Evolutionary conservation across 129 eudicot species (phyloP).

Genomic region (Mikania micrantha): DNA sequence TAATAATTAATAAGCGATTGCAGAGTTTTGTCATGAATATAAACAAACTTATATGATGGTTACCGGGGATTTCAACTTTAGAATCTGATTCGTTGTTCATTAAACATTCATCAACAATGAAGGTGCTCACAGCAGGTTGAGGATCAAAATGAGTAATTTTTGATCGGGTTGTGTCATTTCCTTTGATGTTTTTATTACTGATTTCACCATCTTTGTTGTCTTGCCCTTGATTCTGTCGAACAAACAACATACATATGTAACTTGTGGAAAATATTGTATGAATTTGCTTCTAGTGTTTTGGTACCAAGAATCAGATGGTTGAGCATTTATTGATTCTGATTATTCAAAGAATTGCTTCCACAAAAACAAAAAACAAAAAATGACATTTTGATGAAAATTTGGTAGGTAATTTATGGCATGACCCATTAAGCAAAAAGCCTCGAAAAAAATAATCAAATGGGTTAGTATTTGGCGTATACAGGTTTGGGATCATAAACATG

Average conservation of each 20-base stretch:
- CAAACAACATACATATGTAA: neutral
- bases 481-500: too few relatives aligned
- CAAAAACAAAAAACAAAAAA: neutral
- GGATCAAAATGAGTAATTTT: constrained; percentile 13
- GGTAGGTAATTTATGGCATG: too few relatives aligned
- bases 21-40: neutral
- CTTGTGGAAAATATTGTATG: neutral
- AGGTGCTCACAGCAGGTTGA: constrained; percentile 15
- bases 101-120: neutral
- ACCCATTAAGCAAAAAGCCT: too few relatives aligned
- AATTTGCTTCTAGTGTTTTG: neutral
- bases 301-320: neutral
- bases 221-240: constrained; percentile 40
- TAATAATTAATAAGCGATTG: neutral
- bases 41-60: constrained; percentile 2
- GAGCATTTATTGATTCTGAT: neutral
- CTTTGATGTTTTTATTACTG: neutral
- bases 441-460: too few relatives aligned
- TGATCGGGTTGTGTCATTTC: constrained; percentile 7
- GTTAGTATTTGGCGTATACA: too few relatives aligned
- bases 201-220: constrained; percentile 13
- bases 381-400: neutral
- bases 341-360: neutral
- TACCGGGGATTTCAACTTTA: constrained; percentile 48
- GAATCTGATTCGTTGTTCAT: constrained; percentile 18